Percentiles rank a stretch among this genome's conserved stretches.
Conservation (phyloP, 768 basidiomycete species). For the Mycena pura region DNA sequence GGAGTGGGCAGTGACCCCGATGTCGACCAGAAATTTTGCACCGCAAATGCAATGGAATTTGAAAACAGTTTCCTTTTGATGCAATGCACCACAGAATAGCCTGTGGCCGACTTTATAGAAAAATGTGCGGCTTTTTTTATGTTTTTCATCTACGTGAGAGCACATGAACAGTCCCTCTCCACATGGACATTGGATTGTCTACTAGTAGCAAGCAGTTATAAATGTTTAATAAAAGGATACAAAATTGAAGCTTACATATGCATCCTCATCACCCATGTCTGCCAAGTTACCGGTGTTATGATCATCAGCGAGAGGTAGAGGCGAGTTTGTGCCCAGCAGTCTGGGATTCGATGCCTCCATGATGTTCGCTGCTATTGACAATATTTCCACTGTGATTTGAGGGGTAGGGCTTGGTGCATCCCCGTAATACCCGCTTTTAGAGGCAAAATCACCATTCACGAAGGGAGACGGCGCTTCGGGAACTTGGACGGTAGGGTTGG, state of each 20-base stretch:
- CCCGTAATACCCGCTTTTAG: background rate
- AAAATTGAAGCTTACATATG: background rate
- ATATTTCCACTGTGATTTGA: background rate
- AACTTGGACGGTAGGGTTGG: background rate
- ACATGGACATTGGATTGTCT: background rate
- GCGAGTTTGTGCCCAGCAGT: background rate
- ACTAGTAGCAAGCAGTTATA: background rate
- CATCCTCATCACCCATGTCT: background rate
- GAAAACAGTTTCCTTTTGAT: background rate
- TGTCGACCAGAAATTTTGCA: background rate
- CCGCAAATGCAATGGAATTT: background rate
- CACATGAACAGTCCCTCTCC: background rate
- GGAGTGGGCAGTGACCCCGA: background rate
- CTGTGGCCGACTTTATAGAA: background rate
- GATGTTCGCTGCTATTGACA: background rate
- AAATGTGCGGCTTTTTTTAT: background rate
- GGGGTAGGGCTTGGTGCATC: background rate
- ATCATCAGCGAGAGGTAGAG: background rate
- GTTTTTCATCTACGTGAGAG: background rate
- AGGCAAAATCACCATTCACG: background rate
- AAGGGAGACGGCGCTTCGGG: background rate
- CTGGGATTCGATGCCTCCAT: background rate
- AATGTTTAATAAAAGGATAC: background rate
- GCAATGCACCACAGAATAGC: background rate
- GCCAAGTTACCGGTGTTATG: background rate